phyloP scores from a whole-genome alignment of 257 asterid genomes.

The Ehretia macrophylla region DNA sequence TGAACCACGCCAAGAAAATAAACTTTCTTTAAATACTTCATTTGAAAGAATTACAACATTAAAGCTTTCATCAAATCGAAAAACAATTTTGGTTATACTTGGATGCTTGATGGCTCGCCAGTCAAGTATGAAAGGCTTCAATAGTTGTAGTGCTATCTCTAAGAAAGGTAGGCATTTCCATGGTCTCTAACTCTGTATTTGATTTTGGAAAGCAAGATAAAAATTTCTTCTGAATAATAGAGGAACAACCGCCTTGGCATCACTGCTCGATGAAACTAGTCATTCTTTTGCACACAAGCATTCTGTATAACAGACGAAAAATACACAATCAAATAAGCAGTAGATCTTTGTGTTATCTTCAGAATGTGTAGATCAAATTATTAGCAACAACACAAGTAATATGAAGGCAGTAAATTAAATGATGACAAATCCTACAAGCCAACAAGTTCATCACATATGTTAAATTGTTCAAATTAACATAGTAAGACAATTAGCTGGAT shows the following conservation, averaged over 20 bases:
- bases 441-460: too few relatives aligned
- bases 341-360: too few relatives aligned
- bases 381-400: neutral
- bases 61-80: neutral
- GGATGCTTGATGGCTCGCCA: too few relatives aligned
- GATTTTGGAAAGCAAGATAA: neutral
- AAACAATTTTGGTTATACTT: too few relatives aligned
- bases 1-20: neutral
- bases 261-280: slow-evolving; percentile 21
- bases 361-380: too few relatives aligned
- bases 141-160: too few relatives aligned
- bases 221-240: neutral
- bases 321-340: slow-evolving; percentile 7
- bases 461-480: too few relatives aligned
- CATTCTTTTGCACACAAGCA: slow-evolving; percentile 51
- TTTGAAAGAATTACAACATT: neutral
- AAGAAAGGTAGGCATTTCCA: too few relatives aligned
- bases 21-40: neutral
- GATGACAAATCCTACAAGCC: neutral
- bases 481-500: too few relatives aligned
- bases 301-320: slow-evolving; percentile 39
- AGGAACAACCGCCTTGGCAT: neutral
- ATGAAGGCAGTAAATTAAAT: neutral
- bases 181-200: slow-evolving; percentile 2
- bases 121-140: too few relatives aligned